Evolutionary conservation across 768 basidiomycete species (phyloP).

Genomic region (Thelephora aurantiotincta): DNA sequence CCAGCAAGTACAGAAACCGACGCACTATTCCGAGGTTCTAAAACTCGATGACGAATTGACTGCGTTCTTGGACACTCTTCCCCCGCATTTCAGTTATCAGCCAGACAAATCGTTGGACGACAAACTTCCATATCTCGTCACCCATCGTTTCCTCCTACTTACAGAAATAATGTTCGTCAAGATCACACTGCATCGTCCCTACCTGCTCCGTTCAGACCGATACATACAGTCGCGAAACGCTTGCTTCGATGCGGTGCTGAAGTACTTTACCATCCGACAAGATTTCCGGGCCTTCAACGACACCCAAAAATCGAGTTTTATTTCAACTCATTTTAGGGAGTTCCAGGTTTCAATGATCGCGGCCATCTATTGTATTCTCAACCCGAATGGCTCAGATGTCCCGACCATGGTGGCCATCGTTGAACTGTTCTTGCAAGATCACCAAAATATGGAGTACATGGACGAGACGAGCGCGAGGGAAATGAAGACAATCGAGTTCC

Average conservation of each 20-base stretch:
- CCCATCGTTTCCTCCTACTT: constrained; percentile 79
- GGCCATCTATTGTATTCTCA: constrained; percentile 72
- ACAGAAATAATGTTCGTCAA: constrained; percentile 84
- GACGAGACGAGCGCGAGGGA: constrained; percentile 77
- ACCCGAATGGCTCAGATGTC: constrained; percentile 59
- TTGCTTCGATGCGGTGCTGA: constrained; percentile 84
- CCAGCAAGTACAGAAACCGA: constrained; percentile 66
- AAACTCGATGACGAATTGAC: constrained; percentile 74
- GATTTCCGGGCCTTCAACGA: constrained; percentile 48
- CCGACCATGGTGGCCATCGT: constrained; percentile 66
- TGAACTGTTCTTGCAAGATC: constrained; percentile 63
- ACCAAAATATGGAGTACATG: constrained; percentile 43
- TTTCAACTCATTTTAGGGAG: constrained; percentile 74
- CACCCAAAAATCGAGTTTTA: constrained; percentile 50
- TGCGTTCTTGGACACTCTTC: constrained; percentile 60
- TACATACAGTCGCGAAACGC: constrained; percentile 71
- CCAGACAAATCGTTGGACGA: constrained; percentile 72
- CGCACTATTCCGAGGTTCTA: constrained; percentile 74
- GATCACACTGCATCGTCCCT: constrained; percentile 77
- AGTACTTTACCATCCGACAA: constrained; percentile 70
- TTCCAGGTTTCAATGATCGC: constrained; percentile 87
- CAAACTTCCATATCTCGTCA: constrained; percentile 46
- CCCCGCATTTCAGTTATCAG: constrained; percentile 63
- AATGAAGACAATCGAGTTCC: constrained; percentile 72
- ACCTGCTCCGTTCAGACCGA: constrained; percentile 73